Evolutionary conservation across 2,329 filamentous ascomycete species (phyloP), one percentile per base, ranked within the genome.

Genomic region (Microdochium nivale): DNA sequence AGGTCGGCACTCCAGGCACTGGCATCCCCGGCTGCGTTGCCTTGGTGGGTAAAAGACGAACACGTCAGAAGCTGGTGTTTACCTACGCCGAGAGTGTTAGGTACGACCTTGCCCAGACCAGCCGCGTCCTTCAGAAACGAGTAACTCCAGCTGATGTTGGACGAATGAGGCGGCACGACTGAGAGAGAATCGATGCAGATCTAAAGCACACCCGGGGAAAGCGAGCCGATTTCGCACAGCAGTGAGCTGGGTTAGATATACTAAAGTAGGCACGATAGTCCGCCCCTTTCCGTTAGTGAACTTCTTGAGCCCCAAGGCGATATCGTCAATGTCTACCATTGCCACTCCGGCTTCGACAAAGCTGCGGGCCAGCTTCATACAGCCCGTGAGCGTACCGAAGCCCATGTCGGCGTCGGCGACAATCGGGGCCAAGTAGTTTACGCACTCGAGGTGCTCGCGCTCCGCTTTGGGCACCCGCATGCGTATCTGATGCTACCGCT

Each of bases 331-430:
- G 50, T 72, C 70, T 46, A 72, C 68, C 65, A 70, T 70, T 10
- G 70, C 70, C 1, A 70, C 70, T 5, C 70, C 70, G 14, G 65
- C 62, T 46, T 71, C 70, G n/a, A 71, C 68, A 52, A 73, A 71
- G n/a, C 63, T 60, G 25, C 62, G 59, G 5, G 66, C 64, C 61
- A 70, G 65, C 60, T 73, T 72, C 59, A 71, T 66, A 3, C 65
- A 67, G 2, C 60, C 63, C 1, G 70, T 72, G 47, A 72, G 53
- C 13, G 62, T 64, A 4, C 69, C 70, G 43, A 73, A 72, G 7
- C 70, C 70, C 70, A 72, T 71, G 52, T 73, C 70, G 7, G 64
- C 69, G 52, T 72, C 70, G 3, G 70, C 70, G 0, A 72, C 58
- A 44, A 72, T 70, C 1, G 70, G 70, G 2, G 65, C 63, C 51